A percentile compares a stretch with the other conserved stretches of the same genome.
Conservation (phyloP, 2,329 filamentous ascomycete species). For the Neonectria sp. region DNA sequence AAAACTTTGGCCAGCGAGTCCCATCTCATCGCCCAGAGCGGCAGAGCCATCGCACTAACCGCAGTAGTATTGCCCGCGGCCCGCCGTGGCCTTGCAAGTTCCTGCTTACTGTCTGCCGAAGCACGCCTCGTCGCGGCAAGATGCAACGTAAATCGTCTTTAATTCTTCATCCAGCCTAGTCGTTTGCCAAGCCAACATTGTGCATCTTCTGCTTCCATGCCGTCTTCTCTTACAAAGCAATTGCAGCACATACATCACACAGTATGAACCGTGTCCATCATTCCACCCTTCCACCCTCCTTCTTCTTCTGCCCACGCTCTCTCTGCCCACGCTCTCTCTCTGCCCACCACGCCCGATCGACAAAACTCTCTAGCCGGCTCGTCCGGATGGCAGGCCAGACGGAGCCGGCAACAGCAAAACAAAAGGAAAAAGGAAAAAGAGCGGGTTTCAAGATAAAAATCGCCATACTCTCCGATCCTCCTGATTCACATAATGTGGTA, state of each 20-base stretch:
- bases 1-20: not conserved
- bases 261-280: not conserved
- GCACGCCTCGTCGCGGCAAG: not conserved
- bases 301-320: not conserved
- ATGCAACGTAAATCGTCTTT: not conserved
- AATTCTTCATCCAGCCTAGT: constrained; percentile 13
- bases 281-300: not conserved
- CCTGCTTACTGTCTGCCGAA: not conserved
- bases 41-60: not conserved
- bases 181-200: constrained; percentile 1
- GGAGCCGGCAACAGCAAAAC: not conserved
- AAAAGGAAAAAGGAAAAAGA: not conserved
- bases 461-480: not conserved
- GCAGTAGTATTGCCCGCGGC: not conserved
- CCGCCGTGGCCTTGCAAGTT: too few species aligned
- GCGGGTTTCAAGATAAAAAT: constrained; percentile 12
- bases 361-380: constrained; percentile 4
- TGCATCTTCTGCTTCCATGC: not conserved
- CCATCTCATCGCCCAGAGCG: not conserved
- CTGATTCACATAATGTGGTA: constrained; percentile 5
- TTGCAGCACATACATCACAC: too few species aligned
- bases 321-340: not conserved
- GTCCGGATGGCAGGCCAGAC: not conserved
- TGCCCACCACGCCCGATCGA: not conserved
- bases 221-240: not conserved